Evolutionary conservation across 176 grass and related monocot species (phyloP).

Genomic region (Oropetium thomaeum): DNA sequence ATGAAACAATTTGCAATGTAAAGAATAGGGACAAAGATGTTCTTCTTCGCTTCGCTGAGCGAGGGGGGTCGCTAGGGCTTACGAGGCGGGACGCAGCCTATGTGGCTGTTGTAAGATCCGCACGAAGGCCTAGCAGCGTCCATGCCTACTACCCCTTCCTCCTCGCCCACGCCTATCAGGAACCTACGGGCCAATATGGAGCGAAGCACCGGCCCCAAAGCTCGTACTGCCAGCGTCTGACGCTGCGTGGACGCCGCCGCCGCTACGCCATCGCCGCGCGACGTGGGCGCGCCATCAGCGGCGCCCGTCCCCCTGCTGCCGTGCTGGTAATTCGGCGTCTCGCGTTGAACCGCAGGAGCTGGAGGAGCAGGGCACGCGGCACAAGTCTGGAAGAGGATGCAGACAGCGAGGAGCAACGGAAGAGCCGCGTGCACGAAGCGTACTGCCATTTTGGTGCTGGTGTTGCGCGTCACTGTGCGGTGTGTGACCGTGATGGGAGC

Average conservation of each 20-base stretch:
- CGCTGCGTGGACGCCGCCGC: too few relatives aligned
- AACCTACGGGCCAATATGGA: neutral
- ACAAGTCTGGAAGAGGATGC: neutral
- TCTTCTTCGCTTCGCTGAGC: too few relatives aligned
- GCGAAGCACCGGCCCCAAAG: neutral
- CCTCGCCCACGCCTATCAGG: too few relatives aligned
- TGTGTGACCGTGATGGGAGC: too few relatives aligned
- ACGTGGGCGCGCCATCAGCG: neutral
- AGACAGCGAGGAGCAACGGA: neutral
- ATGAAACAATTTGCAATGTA: too few relatives aligned
- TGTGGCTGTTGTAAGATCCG: neutral
- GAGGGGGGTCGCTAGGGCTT: neutral
- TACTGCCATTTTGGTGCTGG: neutral
- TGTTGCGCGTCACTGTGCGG: too few relatives aligned
- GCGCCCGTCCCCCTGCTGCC: too few relatives aligned
- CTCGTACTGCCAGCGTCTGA: neutral
- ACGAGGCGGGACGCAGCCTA: neutral
- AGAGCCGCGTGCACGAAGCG: neutral
- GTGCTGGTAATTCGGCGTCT: neutral
- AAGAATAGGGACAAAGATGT: too few relatives aligned
- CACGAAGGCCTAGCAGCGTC: neutral
- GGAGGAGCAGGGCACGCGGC: too few relatives aligned
- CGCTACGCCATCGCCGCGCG: neutral
- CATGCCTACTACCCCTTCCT: too few relatives aligned
- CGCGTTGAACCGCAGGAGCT: neutral